A percentile compares a stretch with the other conserved stretches of the same genome.
Evolutionary conservation across 108 stramenopile genomes (phyloP).

Genomic region (Schizochytrium sp.): DNA sequence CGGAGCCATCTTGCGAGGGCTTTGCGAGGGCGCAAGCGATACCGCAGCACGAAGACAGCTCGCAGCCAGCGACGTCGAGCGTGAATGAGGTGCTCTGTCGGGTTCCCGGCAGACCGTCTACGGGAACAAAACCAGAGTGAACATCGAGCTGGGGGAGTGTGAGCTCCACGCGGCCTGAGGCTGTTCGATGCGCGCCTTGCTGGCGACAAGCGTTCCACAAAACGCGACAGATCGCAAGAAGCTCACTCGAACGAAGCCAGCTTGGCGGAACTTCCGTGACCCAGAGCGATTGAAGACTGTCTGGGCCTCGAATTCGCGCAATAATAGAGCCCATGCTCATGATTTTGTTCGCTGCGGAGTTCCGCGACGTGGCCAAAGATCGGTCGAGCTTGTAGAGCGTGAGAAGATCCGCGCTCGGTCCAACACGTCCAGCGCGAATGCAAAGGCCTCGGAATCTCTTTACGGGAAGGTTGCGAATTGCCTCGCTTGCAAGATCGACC

Average conservation of each 20-base stretch:
- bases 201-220: neutral
- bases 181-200: neutral
- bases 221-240: neutral
- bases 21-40: neutral
- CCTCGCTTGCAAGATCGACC: neutral
- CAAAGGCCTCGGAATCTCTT: neutral
- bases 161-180: neutral
- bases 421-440: neutral
- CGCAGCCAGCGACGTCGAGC: neutral
- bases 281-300: neutral
- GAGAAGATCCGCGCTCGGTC: neutral
- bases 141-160: neutral
- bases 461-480: neutral
- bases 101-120: neutral
- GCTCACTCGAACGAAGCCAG: neutral
- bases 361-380: neutral
- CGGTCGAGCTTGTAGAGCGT: neutral
- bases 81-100: neutral
- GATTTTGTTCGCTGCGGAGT: neutral
- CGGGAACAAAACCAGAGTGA: neutral
- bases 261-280: neutral
- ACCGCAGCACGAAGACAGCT: neutral
- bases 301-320: neutral
- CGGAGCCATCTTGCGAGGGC: neutral
- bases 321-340: neutral